Evolutionary conservation across 2,329 filamentous ascomycete genomes (phyloP).

Genomic region (Botrytis squamosa): DNA sequence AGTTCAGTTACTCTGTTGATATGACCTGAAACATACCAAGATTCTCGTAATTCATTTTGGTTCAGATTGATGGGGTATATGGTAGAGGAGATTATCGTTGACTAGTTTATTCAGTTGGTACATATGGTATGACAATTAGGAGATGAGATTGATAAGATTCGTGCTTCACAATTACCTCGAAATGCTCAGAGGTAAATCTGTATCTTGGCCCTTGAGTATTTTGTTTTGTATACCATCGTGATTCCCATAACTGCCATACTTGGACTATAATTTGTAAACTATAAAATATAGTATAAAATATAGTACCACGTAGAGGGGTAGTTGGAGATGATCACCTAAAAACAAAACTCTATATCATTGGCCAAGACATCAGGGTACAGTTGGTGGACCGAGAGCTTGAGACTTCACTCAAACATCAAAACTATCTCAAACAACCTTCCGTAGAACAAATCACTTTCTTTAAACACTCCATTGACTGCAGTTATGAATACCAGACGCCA

Average conservation of each 20-base stretch:
- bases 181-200: neutral
- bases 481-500: neutral
- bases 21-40: neutral
- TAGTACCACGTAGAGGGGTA: neutral
- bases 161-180: neutral
- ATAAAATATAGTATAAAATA: neutral
- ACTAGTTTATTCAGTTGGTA: constrained; percentile 4
- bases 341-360: constrained; percentile 20
- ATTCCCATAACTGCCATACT: constrained; percentile 6
- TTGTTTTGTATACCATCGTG: neutral
- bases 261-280: neutral
- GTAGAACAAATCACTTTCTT: neutral
- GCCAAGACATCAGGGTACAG: constrained; percentile 12
- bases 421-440: neutral
- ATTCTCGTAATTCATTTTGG: constrained; percentile 2
- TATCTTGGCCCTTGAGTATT: neutral
- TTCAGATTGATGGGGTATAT: constrained; percentile 7
- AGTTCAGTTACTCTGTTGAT: constrained; percentile 4
- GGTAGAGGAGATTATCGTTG: neutral
- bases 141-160: neutral
- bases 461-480: neutral
- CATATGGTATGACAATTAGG: constrained; percentile 7
- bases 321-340: neutral
- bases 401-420: constrained; percentile 20
- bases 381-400: constrained; percentile 13